These are phyloP conservation scores for Aristolochia fimbriata DNA, from an alignment of 164 flowering plant genomes.

Conservation along the genomic window DNA sequence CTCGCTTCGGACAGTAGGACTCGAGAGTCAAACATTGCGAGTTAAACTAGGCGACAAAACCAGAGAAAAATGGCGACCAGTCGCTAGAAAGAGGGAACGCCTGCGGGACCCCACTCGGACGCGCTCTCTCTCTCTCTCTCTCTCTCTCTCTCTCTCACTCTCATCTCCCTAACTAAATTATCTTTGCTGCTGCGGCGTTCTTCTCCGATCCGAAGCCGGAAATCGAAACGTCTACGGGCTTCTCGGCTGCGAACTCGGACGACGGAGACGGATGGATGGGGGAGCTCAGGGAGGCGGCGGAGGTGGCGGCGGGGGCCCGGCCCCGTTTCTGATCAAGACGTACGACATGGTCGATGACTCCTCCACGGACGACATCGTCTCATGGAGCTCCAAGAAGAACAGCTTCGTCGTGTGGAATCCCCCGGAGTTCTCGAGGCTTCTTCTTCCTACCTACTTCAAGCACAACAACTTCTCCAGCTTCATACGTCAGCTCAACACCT, in stretches of 20 bases:
- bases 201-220: no score
- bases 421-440: conserved; percentile 55
- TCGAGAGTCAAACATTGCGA: no score
- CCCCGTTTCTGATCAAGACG: conserved; percentile 74
- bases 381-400: conserved; percentile 49
- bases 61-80: no score
- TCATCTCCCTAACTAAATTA: no score
- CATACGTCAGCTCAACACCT: conserved; percentile 81
- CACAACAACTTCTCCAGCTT: conserved; percentile 89
- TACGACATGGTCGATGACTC: conserved; percentile 84
- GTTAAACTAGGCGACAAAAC: no score
- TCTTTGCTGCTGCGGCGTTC: no score
- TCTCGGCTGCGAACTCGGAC: conserved; percentile 19
- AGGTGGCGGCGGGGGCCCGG: conserved; percentile 57
- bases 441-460: conserved; percentile 75
- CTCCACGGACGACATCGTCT: conserved; percentile 62
- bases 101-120: no score
- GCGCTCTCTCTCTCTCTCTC: no score
- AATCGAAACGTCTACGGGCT: no score
- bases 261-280: conserved; percentile 4
- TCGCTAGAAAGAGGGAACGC: no score
- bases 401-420: conserved; percentile 88
- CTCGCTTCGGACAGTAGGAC: no score
- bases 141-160: no score
- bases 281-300: conserved; percentile 16